These are phyloP conservation scores for Aegilops tauschii DNA, from an alignment of 176 grass and related monocot genomes.

Conservation along the genomic window DNA sequence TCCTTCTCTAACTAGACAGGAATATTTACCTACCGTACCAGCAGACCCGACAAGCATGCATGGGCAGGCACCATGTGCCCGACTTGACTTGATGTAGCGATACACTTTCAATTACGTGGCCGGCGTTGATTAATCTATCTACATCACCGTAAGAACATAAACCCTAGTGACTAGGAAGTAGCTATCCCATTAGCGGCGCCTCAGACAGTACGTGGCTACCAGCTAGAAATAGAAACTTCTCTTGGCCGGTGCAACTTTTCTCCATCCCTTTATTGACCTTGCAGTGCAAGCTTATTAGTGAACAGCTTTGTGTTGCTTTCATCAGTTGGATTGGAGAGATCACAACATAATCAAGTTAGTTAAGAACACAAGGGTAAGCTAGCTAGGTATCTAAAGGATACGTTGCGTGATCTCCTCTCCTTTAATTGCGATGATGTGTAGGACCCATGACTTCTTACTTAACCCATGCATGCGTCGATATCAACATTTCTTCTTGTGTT, in stretches of 20 bases:
- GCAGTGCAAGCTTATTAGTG: neutral
- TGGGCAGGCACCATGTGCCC: neutral
- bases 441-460: neutral
- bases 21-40: neutral
- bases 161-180: neutral
- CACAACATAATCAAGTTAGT: neutral
- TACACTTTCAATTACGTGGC: neutral
- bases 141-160: neutral
- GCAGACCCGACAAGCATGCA: neutral
- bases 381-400: neutral
- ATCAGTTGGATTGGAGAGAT: neutral
- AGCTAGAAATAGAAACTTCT: slow-evolving; percentile 6
- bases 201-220: neutral
- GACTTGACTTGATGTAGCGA: neutral
- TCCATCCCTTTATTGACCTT: slow-evolving; percentile 21
- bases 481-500: neutral
- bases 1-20: neutral
- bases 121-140: neutral
- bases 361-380: slow-evolving; percentile 9
- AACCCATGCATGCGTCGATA: too few species aligned
- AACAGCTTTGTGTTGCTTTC: neutral
- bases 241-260: slow-evolving; percentile 23
- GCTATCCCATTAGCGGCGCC: slow-evolving; percentile 29
- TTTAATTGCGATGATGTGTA: neutral
- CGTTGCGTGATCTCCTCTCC: neutral